Evolutionary conservation across 2,329 filamentous ascomycete species (phyloP).

Genomic region (Colletotrichum kahawae): DNA sequence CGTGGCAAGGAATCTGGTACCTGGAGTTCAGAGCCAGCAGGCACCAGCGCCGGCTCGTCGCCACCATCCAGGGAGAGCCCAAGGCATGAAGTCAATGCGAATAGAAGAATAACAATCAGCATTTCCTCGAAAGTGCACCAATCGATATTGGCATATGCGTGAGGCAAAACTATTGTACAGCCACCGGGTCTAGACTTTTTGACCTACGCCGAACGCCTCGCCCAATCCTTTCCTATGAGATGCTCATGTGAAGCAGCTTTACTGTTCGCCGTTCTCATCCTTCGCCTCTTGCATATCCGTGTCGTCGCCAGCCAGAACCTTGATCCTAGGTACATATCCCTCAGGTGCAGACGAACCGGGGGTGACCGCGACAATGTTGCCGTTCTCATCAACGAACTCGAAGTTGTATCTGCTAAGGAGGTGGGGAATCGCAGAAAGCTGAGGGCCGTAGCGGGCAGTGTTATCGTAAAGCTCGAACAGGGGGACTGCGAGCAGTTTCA

Average conservation of each 20-base stretch:
- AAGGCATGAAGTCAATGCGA: slow-evolving; percentile 43
- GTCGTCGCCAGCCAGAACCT: slow-evolving; percentile 68
- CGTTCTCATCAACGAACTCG: slow-evolving; percentile 94
- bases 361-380: slow-evolving; percentile 83
- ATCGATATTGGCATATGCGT: background rate
- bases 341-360: slow-evolving; percentile 70
- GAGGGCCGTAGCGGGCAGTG: slow-evolving; percentile 90
- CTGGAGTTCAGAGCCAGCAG: slow-evolving; percentile 82
- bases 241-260: background rate
- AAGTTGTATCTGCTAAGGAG: slow-evolving; percentile 95
- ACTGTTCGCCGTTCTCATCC: slow-evolving; percentile 45
- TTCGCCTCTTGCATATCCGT: slow-evolving; percentile 61
- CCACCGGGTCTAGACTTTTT: slow-evolving; percentile 15
- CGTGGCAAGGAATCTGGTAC: slow-evolving; percentile 93
- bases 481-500: slow-evolving; percentile 97
- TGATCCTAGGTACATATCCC: slow-evolving; percentile 66
- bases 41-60: slow-evolving; percentile 83
- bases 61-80: slow-evolving; percentile 88
- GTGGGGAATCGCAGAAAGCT: slow-evolving; percentile 95
- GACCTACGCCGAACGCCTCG: slow-evolving; percentile 25
- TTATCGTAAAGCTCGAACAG: slow-evolving; percentile 99
- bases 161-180: slow-evolving; percentile 17
- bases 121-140: background rate
- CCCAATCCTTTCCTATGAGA: slow-evolving; percentile 11
- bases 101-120: background rate